A percentile compares a stretch with the other conserved stretches of the same genome.
These are phyloP conservation scores for Phytophthora agathidicida DNA, from an alignment of 352 stramenopile species.

Conservation along the genomic window DNA sequence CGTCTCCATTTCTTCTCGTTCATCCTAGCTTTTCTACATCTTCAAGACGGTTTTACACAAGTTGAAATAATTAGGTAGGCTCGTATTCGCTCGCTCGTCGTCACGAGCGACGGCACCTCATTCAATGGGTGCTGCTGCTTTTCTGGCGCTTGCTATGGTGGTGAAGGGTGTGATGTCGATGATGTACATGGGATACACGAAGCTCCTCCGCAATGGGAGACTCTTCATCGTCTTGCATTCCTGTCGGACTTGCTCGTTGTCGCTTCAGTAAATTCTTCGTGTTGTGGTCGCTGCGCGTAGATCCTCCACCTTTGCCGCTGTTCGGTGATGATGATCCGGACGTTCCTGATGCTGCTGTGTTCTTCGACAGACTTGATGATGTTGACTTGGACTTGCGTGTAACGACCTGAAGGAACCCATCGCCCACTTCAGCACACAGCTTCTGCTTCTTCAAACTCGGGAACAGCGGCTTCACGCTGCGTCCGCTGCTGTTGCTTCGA, in stretches of 20 bases:
- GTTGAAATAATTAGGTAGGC: conserved; percentile 47
- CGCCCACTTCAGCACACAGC: conserved; percentile 42
- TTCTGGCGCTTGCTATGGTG: conserved; percentile 61
- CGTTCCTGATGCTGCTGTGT: conserved; percentile 11
- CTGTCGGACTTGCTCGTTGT: conserved; percentile 34
- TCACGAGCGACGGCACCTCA: conserved; percentile 6
- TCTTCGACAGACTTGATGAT: conserved; percentile 18
- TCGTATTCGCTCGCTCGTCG: conserved; percentile 25
- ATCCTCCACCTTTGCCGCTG: conserved; percentile 20
- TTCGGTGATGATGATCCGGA: conserved; percentile 11
- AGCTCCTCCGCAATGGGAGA: conserved; percentile 48
- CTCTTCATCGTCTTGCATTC: conserved; percentile 43
- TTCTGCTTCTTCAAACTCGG: conserved; percentile 65
- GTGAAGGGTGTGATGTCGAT: conserved; percentile 40
- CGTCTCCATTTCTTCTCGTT: conserved; percentile 31
- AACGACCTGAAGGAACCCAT: conserved; percentile 44
- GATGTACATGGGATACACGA: conserved; percentile 33
- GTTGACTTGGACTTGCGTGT: conserved; percentile 44
- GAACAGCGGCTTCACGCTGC: conserved; percentile 42
- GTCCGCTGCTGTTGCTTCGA: conserved; percentile 19
- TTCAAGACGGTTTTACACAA: conserved; percentile 41
- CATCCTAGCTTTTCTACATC: conserved; percentile 42
- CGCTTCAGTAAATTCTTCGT: conserved; percentile 54
- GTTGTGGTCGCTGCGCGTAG: conserved; percentile 18
- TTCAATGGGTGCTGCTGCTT: conserved; percentile 32